Conservation (phyloP, 2,329 filamentous ascomycete genomes). For the Fusarium sp. region DNA sequence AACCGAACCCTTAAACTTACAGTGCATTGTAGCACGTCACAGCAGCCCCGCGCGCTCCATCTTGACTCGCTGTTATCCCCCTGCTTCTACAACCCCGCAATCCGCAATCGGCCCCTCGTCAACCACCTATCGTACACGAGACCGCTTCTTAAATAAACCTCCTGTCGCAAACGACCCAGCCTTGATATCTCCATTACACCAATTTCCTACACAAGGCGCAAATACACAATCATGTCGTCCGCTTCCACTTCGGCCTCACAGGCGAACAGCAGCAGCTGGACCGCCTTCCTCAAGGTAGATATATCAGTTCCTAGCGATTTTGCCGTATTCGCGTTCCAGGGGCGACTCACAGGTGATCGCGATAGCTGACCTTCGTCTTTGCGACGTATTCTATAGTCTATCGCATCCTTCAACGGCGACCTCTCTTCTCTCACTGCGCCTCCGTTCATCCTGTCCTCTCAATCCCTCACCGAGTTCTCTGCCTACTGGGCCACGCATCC, state of each 20-base stretch:
- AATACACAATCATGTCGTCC: slow-evolving; percentile 49
- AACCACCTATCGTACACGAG: slow-evolving; percentile 35
- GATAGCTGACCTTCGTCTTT: slow-evolving; percentile 31
- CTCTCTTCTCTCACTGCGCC: slow-evolving; percentile 84
- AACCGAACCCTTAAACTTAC: slow-evolving; percentile 1
- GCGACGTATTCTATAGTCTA: slow-evolving; percentile 64
- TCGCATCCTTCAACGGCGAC: slow-evolving; percentile 85
- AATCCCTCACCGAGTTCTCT: slow-evolving; percentile 83
- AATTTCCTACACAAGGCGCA: slow-evolving; percentile 11
- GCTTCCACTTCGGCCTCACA: slow-evolving; percentile 50
- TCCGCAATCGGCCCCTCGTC: slow-evolving; percentile 43
- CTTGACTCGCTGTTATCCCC: slow-evolving; percentile 22
- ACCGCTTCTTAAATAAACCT: slow-evolving; percentile 31
- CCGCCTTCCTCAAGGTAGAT: slow-evolving; percentile 65
- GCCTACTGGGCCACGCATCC: slow-evolving; percentile 88
- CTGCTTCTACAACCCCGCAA: slow-evolving; percentile 45
- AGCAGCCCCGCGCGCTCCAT: slow-evolving; percentile 29
- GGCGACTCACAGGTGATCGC: slow-evolving; percentile 17
- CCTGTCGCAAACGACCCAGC: slow-evolving; percentile 25
- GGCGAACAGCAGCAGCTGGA: slow-evolving; percentile 62
- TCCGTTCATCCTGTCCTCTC: slow-evolving; percentile 84
- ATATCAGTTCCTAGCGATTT: slow-evolving; percentile 4
- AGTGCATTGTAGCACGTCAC: slow-evolving; percentile 12
- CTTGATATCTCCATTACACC: slow-evolving; percentile 6
- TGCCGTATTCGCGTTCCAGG: background rate